These are phyloP conservation scores for Hyphopichia wangnamkhiaoensis DNA, from an alignment of 1,139 yeast genomes.

Conservation along the genomic window DNA sequence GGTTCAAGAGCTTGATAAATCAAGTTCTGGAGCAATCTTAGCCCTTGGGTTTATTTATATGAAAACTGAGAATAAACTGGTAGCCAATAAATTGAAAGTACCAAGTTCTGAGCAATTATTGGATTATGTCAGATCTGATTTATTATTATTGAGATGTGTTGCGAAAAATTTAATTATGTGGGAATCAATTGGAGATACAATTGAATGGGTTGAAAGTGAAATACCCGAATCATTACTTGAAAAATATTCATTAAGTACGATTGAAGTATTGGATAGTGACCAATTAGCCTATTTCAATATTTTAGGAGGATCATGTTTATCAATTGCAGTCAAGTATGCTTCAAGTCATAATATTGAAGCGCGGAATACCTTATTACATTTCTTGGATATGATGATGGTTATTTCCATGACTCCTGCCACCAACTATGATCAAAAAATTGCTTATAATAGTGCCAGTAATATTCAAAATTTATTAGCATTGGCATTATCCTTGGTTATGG, in stretches of 20 bases:
- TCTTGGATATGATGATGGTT: slow-evolving; percentile 63
- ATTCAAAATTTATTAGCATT: slow-evolving; percentile 63
- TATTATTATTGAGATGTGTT: slow-evolving; percentile 66
- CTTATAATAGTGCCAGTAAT: slow-evolving; percentile 56
- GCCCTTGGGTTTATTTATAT: slow-evolving; percentile 77
- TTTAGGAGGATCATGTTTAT: slow-evolving; percentile 72
- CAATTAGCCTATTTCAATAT: slow-evolving; percentile 65
- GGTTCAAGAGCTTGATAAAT: slow-evolving; percentile 63
- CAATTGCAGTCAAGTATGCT: slow-evolving; percentile 77
- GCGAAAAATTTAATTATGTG: slow-evolving; percentile 77
- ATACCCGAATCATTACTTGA: slow-evolving; percentile 48
- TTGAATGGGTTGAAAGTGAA: slow-evolving; percentile 62
- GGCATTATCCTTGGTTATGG: slow-evolving; percentile 74
- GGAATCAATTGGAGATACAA: slow-evolving; percentile 57
- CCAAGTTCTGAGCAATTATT: slow-evolving; percentile 64
- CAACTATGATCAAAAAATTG: slow-evolving; percentile 62
- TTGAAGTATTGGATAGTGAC: slow-evolving; percentile 54
- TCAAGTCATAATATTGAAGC: slow-evolving; percentile 63
- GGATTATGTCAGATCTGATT: slow-evolving; percentile 81
- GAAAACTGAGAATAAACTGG: slow-evolving; percentile 58
- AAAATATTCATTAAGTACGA: slow-evolving; percentile 24
- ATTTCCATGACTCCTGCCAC: slow-evolving; percentile 48
- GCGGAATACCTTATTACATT: slow-evolving; percentile 57
- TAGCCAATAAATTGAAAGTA: slow-evolving; percentile 65
- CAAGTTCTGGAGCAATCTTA: slow-evolving; percentile 78